Percentiles rank a stretch among this genome's conserved stretches.
phyloP scores from a whole-genome alignment of 2,329 filamentous ascomycete species.

The Hymenoscyphus repandus region DNA sequence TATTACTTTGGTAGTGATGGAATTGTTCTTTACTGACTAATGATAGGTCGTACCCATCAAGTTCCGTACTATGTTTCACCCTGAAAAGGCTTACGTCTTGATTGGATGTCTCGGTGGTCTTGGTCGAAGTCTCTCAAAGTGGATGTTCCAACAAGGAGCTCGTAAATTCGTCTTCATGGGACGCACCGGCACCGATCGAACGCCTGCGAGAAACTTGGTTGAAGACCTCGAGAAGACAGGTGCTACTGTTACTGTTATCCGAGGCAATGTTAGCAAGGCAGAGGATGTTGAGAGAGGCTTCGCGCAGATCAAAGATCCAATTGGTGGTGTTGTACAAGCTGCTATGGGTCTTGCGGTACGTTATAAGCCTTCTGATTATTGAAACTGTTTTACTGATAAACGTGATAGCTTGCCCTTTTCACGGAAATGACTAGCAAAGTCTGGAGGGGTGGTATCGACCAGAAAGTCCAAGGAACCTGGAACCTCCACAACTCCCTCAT shows the following conservation, averaged over 20 bases:
- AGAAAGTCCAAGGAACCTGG: constrained; percentile 5
- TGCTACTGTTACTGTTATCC: constrained; percentile 7
- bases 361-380: not conserved
- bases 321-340: constrained; percentile 19
- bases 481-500: constrained; percentile 10
- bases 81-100: constrained; percentile 12
- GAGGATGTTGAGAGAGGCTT: constrained; percentile 5
- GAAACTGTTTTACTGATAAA: not conserved
- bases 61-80: constrained; percentile 3
- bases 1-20: not conserved
- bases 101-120: constrained; percentile 17
- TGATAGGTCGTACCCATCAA: constrained; percentile 2
- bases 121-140: constrained; percentile 13
- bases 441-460: constrained; percentile 6
- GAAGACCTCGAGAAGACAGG: constrained; percentile 14
- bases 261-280: constrained; percentile 2
- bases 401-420: constrained; percentile 14
- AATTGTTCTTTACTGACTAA: not conserved
- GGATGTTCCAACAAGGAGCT: constrained; percentile 15
- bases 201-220: constrained; percentile 24
- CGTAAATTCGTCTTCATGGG: constrained; percentile 13
- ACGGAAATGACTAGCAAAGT: not conserved
- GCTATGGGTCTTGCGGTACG: constrained; percentile 26
- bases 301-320: not conserved
- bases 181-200: constrained; percentile 9